These are phyloP conservation scores for Acer yangbiense DNA, from an alignment of 345 rosid genomes.

Conservation along the genomic window DNA sequence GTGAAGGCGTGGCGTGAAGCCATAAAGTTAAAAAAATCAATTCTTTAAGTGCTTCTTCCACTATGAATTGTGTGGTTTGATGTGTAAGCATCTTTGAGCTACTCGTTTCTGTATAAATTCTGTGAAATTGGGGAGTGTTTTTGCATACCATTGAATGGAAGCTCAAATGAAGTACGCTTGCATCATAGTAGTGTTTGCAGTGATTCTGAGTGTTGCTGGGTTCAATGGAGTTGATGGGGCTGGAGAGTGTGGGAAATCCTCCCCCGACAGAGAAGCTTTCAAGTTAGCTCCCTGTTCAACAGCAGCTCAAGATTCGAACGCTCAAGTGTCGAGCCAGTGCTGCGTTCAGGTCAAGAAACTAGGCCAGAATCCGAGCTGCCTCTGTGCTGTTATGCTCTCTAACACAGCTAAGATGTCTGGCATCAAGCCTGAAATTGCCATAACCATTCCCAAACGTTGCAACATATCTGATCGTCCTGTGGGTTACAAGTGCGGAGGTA, in stretches of 20 bases:
- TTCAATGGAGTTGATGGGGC: slow-evolving; percentile 55
- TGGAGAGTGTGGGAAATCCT: slow-evolving; percentile 76
- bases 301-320: slow-evolving; percentile 56
- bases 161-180: slow-evolving; percentile 41
- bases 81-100: slow-evolving; percentile 25
- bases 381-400: slow-evolving; percentile 87
- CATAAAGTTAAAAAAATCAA: slow-evolving; percentile 28
- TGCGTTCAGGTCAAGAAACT: slow-evolving; percentile 67
- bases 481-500: slow-evolving; percentile 92
- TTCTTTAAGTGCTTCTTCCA: slow-evolving; percentile 63
- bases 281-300: slow-evolving; percentile 85
- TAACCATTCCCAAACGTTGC: slow-evolving; percentile 91
- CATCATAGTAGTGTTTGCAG: slow-evolving; percentile 40
- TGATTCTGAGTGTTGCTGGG: slow-evolving; percentile 37
- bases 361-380: slow-evolving; percentile 75
- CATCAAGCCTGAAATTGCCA: slow-evolving; percentile 64
- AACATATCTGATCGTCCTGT: slow-evolving; percentile 73
- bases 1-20: slow-evolving; percentile 57
- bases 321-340: slow-evolving; percentile 66
- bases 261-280: slow-evolving; percentile 80
- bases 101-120: slow-evolving; percentile 46
- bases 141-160: slow-evolving; percentile 42
- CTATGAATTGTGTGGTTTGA: slow-evolving; percentile 40
- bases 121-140: slow-evolving; percentile 16
- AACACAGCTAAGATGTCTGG: slow-evolving; percentile 78